phyloP scores from a whole-genome alignment of 2,329 filamentous ascomycete species.

The Dactylellina cionopaga region DNA sequence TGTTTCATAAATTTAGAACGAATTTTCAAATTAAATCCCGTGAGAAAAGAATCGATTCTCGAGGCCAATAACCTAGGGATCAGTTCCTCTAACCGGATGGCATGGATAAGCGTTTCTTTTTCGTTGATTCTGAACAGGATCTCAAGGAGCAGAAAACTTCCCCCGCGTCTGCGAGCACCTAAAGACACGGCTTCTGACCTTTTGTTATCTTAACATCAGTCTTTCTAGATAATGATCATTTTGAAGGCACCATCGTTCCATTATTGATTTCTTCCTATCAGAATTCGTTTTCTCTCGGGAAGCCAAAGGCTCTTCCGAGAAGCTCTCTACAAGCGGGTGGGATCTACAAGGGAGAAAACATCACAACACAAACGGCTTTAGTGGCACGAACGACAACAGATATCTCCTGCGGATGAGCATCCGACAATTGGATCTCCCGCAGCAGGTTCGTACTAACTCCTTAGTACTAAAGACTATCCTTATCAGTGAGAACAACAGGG shows the following conservation, averaged over 20 bases:
- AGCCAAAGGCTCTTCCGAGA: constrained; percentile 71
- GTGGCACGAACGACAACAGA: constrained; percentile 73
- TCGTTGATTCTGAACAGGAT: too few relatives aligned
- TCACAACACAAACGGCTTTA: constrained; percentile 72
- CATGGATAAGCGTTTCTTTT: too few relatives aligned
- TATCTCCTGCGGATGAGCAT: constrained; percentile 69
- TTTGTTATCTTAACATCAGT: too few relatives aligned
- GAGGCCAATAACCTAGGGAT: too few relatives aligned
- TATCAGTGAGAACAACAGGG: constrained; percentile 22
- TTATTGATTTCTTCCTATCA: constrained; percentile 72
- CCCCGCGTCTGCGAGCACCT: too few relatives aligned
- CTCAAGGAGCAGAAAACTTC: too few relatives aligned
- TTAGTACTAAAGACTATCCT: constrained; percentile 65
- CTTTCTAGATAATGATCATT: too few relatives aligned
- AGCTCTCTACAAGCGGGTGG: constrained; percentile 75
- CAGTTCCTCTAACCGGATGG: too few relatives aligned
- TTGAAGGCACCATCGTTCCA: constrained; percentile 65
- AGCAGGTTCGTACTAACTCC: constrained; percentile 74
- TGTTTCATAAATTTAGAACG: too few relatives aligned
- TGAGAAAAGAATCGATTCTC: too few relatives aligned
- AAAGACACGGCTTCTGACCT: too few relatives aligned
- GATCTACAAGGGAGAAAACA: constrained; percentile 64
- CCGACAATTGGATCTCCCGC: constrained; percentile 66
- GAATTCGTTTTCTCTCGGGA: constrained; percentile 71
- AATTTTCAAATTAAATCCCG: too few relatives aligned